phyloP scores from a whole-genome alignment of 257 asterid genomes.

The Mitragyna speciosa region DNA sequence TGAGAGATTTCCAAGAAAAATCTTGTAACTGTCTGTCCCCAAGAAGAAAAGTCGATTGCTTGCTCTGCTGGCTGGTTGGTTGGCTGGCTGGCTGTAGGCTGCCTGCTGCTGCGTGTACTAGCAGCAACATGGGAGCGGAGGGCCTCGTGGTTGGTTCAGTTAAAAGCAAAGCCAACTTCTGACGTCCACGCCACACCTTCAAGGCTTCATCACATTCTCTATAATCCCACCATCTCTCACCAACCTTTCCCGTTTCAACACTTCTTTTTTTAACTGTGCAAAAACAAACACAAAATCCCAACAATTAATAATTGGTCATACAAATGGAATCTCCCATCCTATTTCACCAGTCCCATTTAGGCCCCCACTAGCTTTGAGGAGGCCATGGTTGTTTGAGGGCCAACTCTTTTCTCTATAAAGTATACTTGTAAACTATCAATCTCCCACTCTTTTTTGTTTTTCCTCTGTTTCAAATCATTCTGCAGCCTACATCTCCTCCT shows the following conservation, averaged over 20 bases:
- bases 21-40: constrained; percentile 42
- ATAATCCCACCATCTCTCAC: constrained; percentile 26
- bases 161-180: constrained; percentile 41
- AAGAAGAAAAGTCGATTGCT: constrained; percentile 29
- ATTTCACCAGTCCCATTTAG: not conserved
- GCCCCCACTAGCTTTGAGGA: constrained; percentile 2
- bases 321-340: not conserved
- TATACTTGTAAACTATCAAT: constrained; percentile 21
- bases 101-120: constrained; percentile 11
- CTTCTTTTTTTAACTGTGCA: not conserved
- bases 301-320: constrained; percentile 1
- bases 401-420: constrained; percentile 1
- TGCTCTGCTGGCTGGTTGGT: not conserved
- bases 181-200: constrained; percentile 29
- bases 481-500: not conserved
- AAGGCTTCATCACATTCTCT: constrained; percentile 17
- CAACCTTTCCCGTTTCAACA: constrained; percentile 17
- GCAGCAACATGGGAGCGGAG: constrained; percentile 29
- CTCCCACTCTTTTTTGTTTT: constrained; percentile 17
- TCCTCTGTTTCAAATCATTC: constrained; percentile 22
- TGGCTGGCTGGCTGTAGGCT: not conserved
- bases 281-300: not conserved
- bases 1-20: constrained; percentile 21
- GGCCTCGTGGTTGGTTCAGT: constrained; percentile 51
- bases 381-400: constrained; percentile 10